Percentiles rank a stretch among this genome's conserved stretches.
Conservation (phyloP, 306 rosid genomes). For the Albizia julibrissin region DNA sequence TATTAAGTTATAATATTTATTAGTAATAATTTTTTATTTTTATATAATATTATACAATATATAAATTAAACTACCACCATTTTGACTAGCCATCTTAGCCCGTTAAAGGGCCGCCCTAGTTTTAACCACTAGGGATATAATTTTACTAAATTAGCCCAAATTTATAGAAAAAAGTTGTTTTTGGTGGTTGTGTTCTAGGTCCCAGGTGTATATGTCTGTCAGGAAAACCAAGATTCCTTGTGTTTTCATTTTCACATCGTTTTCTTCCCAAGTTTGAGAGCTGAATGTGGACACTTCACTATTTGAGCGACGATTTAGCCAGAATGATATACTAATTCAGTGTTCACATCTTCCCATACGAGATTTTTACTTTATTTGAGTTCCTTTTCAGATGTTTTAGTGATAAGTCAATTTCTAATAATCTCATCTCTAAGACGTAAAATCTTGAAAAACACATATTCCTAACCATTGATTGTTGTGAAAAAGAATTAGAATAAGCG, state of each 20-base stretch:
- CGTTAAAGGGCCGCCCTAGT: background rate
- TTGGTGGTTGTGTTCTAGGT: slow-evolving; percentile 23
- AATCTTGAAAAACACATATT: background rate
- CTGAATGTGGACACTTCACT: background rate
- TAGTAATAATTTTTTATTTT: too few species aligned
- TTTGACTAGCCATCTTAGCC: background rate
- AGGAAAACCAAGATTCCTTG: slow-evolving; percentile 19
- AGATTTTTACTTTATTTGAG: background rate
- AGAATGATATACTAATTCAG: background rate
- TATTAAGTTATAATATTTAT: too few species aligned
- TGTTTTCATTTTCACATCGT: background rate
- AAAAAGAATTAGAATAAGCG: background rate
- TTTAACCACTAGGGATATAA: background rate
- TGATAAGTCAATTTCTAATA: background rate
- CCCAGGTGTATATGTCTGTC: slow-evolving; percentile 11
- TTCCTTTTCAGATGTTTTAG: background rate
- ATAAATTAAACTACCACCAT: background rate
- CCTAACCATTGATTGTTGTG: slow-evolving; percentile 22
- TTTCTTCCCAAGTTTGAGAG: background rate
- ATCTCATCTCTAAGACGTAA: background rate
- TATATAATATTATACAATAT: too few species aligned
- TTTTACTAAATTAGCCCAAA: background rate
- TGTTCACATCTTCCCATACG: background rate
- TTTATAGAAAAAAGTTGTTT: background rate
- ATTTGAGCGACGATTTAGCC: background rate